phyloP scores from a whole-genome alignment of 345 rosid species.

The Carallia brachiata region DNA sequence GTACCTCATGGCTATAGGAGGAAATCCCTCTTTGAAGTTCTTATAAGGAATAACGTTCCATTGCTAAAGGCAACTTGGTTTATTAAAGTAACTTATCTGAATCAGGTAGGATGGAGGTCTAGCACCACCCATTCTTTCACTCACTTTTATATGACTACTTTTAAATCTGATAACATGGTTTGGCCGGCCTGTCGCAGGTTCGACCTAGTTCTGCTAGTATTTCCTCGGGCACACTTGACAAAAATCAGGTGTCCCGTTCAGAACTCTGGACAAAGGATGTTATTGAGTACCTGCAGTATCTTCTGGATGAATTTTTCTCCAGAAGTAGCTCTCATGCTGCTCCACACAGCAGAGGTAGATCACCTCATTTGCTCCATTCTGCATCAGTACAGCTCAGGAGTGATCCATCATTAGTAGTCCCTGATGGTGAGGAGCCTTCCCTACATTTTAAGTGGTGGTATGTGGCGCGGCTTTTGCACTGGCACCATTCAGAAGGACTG shows the following conservation, averaged over 20 bases:
- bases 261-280: conserved; percentile 97
- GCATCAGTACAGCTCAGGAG: conserved; percentile 57
- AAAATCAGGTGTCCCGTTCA: conserved; percentile 39
- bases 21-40: conserved; percentile 80
- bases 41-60: conserved; percentile 89
- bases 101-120: conserved; percentile 56
- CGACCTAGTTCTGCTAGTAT: conserved; percentile 61
- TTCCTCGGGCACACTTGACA: conserved; percentile 56
- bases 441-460: conserved; percentile 92
- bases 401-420: conserved; percentile 44
- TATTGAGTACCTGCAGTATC: conserved; percentile 78
- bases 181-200: conserved; percentile 55
- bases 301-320: conserved; percentile 70
- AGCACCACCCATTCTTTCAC: conserved; percentile 43
- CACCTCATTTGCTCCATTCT: conserved; percentile 60
- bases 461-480: conserved; percentile 82
- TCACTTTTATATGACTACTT: conserved; percentile 54
- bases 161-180: conserved; percentile 28
- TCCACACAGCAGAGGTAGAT: conserved; percentile 61
- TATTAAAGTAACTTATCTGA: conserved; percentile 90
- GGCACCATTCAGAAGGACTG: conserved; percentile 90
- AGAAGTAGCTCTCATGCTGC: conserved; percentile 59
- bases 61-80: conserved; percentile 95
- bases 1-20: conserved; percentile 78
- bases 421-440: conserved; percentile 79